Base-by-base conservation (phyloP, 805 yeast species). In the Lipomyces kockii region DNA sequence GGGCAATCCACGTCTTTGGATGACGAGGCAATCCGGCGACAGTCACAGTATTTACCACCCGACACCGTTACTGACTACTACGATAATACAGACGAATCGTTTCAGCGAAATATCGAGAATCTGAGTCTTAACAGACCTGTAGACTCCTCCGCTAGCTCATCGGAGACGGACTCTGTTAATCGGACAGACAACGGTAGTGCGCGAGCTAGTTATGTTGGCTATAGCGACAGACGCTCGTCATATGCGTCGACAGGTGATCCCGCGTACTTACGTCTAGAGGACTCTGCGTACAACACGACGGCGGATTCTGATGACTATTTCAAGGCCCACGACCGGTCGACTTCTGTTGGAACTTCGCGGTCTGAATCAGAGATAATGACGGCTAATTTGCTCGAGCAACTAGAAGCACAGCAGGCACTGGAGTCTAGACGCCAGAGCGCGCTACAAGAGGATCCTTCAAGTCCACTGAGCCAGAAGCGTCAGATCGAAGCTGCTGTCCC, bases 351-450 rank as follows among this genome's bases (percentile, higher is more conserved):
- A 20, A 55, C 70, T 6, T 25, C 39, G 27, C 58, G 61, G 49
- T 67, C 70, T 1, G 70, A 67, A 32, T 60, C 69, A 6, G 70
- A 67, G 46, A 34, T 64, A 17, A 43, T 67, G 58, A 62, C 70
- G 8, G 70, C 56, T 14, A 35, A 29, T 8, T 37, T 67, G 58
- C 60, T 67, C 4, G 60, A 64, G 49, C 35, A 60, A n/a, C 37
- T 67, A 14, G 61, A 61, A 29, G 58, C 67, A 20, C 34, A 52
- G 43, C 37, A 25, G 32, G 64, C 39, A 4, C 11, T 59, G 12
- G 65, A 58, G 5, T 14, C 64, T 22, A 27, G 37, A 22, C 46
- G 62, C 32, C 25, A 54, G 32, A 52, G 55, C n/a, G n/a, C n/a
- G n/a, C 6, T 25, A 29, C 29, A 14, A 12, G 34, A 52, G 8